Evolutionary conservation across 2,329 filamentous ascomycete species (phyloP).

Genomic region (Ophiostoma triangulosporum): DNA sequence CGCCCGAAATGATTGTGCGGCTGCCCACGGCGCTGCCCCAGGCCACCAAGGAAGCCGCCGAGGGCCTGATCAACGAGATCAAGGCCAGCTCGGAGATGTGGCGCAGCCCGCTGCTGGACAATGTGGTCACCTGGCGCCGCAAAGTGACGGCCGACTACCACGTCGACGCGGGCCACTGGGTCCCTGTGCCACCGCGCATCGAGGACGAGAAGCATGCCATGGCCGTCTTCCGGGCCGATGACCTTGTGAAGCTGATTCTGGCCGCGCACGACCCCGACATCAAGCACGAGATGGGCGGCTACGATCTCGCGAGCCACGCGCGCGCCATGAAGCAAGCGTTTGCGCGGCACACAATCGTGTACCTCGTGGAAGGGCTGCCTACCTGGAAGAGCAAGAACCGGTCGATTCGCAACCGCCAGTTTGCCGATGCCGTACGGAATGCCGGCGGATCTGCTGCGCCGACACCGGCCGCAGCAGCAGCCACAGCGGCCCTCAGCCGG

Average conservation of each 20-base stretch:
- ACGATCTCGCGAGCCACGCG: constrained; percentile 43
- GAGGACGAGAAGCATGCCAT: constrained; percentile 47
- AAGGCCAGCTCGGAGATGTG: constrained; percentile 33
- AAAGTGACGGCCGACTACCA: constrained; percentile 53
- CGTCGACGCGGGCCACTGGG: constrained; percentile 47
- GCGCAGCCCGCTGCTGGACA: constrained; percentile 29
- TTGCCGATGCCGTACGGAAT: constrained; percentile 47
- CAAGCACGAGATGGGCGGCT: constrained; percentile 20
- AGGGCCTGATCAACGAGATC: constrained; percentile 36
- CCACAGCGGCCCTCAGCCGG: constrained; percentile 6
- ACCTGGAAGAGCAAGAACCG: constrained; percentile 56
- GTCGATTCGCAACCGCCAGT: constrained; percentile 53
- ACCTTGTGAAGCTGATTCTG: constrained; percentile 50
- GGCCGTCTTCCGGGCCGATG: constrained; percentile 46
- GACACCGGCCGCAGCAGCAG: constrained; percentile 1
- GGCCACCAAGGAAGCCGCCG: constrained; percentile 30
- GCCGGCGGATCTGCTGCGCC: not conserved
- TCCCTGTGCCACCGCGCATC: constrained; percentile 41
- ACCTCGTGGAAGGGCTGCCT: constrained; percentile 57
- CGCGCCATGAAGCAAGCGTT: constrained; percentile 40
- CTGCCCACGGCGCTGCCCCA: constrained; percentile 44
- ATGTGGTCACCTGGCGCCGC: constrained; percentile 53
- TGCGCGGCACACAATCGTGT: constrained; percentile 42
- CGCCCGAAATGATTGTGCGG: constrained; percentile 65
- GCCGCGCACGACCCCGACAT: constrained; percentile 15